These are phyloP conservation scores for Beauveria medogensis DNA, from an alignment of 2,329 filamentous ascomycete genomes.

Conservation along the genomic window DNA sequence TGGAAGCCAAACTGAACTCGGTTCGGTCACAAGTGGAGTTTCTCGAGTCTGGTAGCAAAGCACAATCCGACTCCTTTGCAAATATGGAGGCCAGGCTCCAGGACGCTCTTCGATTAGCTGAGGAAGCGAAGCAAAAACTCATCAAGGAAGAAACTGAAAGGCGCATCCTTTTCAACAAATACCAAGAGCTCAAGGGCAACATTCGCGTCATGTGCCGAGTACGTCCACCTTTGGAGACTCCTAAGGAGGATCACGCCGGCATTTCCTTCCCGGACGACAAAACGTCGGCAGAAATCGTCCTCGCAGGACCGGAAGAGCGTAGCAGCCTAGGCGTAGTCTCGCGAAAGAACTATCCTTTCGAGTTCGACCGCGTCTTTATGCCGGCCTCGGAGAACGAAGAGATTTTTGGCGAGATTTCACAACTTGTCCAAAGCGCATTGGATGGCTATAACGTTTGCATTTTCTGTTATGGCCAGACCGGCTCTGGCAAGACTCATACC, in stretches of 20 bases:
- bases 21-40: slow-evolving; percentile 79
- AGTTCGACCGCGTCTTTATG: slow-evolving; percentile 88
- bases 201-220: slow-evolving; percentile 98
- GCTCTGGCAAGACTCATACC: slow-evolving; percentile 74
- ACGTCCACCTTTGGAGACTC: slow-evolving; percentile 56
- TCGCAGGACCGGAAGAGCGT: slow-evolving; percentile 76
- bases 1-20: slow-evolving; percentile 69
- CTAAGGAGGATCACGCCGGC: slow-evolving; percentile 59
- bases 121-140: slow-evolving; percentile 69
- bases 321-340: slow-evolving; percentile 69
- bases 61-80: slow-evolving; percentile 78
- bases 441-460: slow-evolving; percentile 99
- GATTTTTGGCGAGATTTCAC: slow-evolving; percentile 92
- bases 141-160: slow-evolving; percentile 86
- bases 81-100: slow-evolving; percentile 73
- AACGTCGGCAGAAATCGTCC: slow-evolving; percentile 78
- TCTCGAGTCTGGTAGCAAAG: slow-evolving; percentile 81
- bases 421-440: slow-evolving; percentile 89
- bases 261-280: slow-evolving; percentile 76
- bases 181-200: slow-evolving; percentile 95
- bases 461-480: slow-evolving; percentile 91
- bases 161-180: slow-evolving; percentile 90
- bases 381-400: slow-evolving; percentile 71
- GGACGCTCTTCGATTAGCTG: slow-evolving; percentile 63
- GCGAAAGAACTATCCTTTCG: slow-evolving; percentile 75